phyloP scores from a whole-genome alignment of 2,329 filamentous ascomycete species.

The Trichoderma asperellum region DNA sequence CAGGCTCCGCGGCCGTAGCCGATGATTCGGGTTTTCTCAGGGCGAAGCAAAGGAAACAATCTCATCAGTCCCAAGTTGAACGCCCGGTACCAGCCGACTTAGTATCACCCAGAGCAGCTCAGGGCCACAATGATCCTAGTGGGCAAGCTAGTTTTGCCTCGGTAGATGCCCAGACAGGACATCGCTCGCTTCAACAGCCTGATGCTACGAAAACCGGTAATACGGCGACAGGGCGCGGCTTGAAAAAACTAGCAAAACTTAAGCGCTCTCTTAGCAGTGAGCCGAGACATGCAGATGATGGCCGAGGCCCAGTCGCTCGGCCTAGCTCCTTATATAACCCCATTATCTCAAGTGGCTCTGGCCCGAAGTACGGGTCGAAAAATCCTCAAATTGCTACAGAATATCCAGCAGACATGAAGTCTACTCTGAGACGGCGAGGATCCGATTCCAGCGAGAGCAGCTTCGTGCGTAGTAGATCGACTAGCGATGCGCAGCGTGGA shows the following conservation, averaged over 20 bases:
- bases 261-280: not conserved
- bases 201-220: not conserved
- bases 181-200: not conserved
- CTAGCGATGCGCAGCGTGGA: constrained; percentile 53
- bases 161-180: constrained; percentile 7
- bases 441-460: constrained; percentile 79
- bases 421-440: constrained; percentile 54
- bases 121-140: not conserved
- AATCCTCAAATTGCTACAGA: constrained; percentile 36
- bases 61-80: not conserved
- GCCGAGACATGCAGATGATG: constrained; percentile 25
- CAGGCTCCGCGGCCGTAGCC: not conserved
- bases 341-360: constrained; percentile 26
- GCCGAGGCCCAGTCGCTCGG: constrained; percentile 31
- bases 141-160: not conserved
- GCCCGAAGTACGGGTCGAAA: constrained; percentile 32
- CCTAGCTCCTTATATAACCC: constrained; percentile 41
- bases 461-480: constrained; percentile 68
- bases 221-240: not conserved
- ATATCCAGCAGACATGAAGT: constrained; percentile 33
- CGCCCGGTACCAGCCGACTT: not conserved
- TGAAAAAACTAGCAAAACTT: constrained; percentile 8
- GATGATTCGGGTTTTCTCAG: not conserved
- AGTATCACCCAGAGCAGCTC: not conserved
- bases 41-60: not conserved